Conservation (phyloP, 208 protist species). For the Willaertia magna region DNA sequence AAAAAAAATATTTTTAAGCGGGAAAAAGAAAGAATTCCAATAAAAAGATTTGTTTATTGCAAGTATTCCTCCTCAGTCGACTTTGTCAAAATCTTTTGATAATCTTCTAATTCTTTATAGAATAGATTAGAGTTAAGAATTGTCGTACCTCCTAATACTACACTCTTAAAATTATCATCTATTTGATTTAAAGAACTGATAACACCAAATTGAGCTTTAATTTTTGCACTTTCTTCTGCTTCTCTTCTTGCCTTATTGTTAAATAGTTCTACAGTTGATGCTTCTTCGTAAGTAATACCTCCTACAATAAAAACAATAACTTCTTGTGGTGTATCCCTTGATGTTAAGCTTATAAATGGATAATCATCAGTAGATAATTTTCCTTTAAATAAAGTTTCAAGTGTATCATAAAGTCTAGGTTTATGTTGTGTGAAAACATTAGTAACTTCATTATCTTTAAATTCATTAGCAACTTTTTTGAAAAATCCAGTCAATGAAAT, state of each 20-base stretch:
- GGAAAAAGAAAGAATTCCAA: no score
- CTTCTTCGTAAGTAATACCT: conserved; percentile 57
- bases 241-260: background rate
- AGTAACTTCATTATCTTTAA: conserved; percentile 6
- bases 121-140: background rate
- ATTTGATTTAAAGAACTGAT: background rate
- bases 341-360: background rate
- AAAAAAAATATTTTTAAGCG: no score
- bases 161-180: background rate
- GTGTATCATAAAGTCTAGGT: conserved; percentile 61
- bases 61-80: no score
- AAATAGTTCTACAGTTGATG: background rate
- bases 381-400: conserved; percentile 45
- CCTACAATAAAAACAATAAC: conserved; percentile 64
- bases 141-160: background rate
- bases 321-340: conserved; percentile 27
- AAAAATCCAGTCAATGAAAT: background rate
- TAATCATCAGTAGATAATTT: conserved; percentile 43
- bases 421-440: conserved; percentile 88
- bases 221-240: background rate
- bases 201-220: background rate
- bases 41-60: no score
- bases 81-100: background rate
- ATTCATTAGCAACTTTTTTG: background rate
- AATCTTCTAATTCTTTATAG: background rate